Base-by-base conservation (phyloP, 2,329 filamentous ascomycete genomes). In the Epichloe coenophiala region DNA sequence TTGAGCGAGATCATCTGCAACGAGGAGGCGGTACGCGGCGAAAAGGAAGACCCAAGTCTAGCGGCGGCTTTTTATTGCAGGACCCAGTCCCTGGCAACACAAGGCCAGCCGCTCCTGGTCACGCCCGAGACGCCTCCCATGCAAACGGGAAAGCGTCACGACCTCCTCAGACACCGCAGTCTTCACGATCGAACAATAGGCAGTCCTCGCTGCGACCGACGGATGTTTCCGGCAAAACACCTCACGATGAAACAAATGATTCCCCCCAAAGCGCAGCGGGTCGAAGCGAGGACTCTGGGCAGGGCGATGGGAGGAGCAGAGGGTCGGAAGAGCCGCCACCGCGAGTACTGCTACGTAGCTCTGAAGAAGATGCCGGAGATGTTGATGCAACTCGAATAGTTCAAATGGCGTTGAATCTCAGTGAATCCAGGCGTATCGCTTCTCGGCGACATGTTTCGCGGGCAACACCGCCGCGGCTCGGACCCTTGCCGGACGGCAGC, bases 341-440 rank as follows among this genome's bases (percentile, higher is more conserved):
- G 27, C 42, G 33, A n/a, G 42, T 8, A 46, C n/a, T 33, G 21
- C 11, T 43, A 8, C 42, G n/a, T 6, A 13, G 31, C 17, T 51
- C 46, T 13, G 36, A 17, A 2, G 49, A 53, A 8, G 27, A 38
- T 13, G 58, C 65, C 5, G 63, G 86, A 19, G 81, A 88, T 59
- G 75, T 85, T 53, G 90, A 96, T 60, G 85, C 90, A 7, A 80
- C 84, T 4, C 87, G 95, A 65, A 94, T 97, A 56, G 88, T 97
- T 41, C 89, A 89, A 60, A 86, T 97, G 78, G 91, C 91, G 1
- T 69, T 97, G 58, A 93, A 84, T 56, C 68, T 97, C 47, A 95
- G 86, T 69, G 88, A 96, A 65, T 87, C 84, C 60, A 80, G 81
- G 56, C 80, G 80, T 61, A 75, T 75, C 67, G 86, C 73, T 54